phyloP scores from a whole-genome alignment of 495 filamentous ascomycete genomes.

The Saxophila tyrrhenica region DNA sequence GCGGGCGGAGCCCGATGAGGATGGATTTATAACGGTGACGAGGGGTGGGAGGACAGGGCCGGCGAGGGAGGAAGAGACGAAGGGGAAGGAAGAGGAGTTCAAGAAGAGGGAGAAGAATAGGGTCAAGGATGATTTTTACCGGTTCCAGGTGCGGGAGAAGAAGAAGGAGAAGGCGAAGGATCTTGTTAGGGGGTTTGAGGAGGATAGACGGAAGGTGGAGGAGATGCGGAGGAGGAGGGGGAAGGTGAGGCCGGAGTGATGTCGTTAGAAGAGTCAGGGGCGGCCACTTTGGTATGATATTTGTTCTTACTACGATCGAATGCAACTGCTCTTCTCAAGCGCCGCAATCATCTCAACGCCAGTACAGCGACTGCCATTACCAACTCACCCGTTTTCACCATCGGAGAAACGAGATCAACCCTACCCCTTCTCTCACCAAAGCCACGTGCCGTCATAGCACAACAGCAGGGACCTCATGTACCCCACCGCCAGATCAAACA shows the following conservation, averaged over 20 bases:
- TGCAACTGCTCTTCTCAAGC: not conserved
- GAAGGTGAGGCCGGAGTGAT: constrained; percentile 25
- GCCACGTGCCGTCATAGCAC: not conserved
- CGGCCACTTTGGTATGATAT: not conserved
- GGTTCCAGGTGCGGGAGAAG: constrained; percentile 84
- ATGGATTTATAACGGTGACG: constrained; percentile 89
- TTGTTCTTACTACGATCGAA: not conserved
- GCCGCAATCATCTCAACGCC: not conserved
- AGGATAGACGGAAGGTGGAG: constrained; percentile 50
- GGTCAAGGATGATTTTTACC: constrained; percentile 69
- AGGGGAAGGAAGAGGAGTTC: constrained; percentile 60
- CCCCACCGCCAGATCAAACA: not conserved
- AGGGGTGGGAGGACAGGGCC: constrained; percentile 63
- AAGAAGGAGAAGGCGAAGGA: constrained; percentile 69
- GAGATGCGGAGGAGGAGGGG: constrained; percentile 49
- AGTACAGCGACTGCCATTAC: not conserved
- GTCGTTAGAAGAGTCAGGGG: not conserved
- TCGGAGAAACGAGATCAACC: not conserved
- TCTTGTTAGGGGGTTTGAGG: constrained; percentile 53
- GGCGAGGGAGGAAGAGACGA: constrained; percentile 61
- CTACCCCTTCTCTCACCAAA: no score
- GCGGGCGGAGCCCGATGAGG: constrained; percentile 74
- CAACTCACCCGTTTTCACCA: no score
- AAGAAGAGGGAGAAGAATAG: constrained; percentile 58
- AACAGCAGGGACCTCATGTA: not conserved